Evolutionary conservation across 352 stramenopile genomes (phyloP), one percentile per base, ranked within the genome.

Genomic region (Pilasporangium apinafurcum): DNA sequence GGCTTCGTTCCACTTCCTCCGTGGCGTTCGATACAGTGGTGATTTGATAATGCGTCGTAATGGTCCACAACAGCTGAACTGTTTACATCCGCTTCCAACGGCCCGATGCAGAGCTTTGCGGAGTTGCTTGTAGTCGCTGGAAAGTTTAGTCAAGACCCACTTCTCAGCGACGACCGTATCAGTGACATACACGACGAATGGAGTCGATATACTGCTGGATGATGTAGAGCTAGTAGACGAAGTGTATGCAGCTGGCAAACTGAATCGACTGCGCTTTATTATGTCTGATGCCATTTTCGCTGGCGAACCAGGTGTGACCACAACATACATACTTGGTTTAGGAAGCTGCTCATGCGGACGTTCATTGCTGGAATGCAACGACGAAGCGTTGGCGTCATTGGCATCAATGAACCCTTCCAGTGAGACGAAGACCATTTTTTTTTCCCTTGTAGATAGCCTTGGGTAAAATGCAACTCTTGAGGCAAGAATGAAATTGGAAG

Each of bases 351-450:
- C 17, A 8, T 31, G 36, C 22, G 26, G 8, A n/a, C n/a, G n/a
- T n/a, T n/a, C n/a, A n/a, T n/a, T n/a, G n/a, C n/a, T n/a, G n/a
- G n/a, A n/a, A n/a, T n/a, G n/a, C n/a, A n/a, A n/a, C n/a, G n/a
- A n/a, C n/a, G n/a, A n/a, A n/a, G n/a, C n/a, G 20, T 53, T 24
- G 37, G 36, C 39, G 39, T 49, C 50, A 29, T 32, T 44, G 27
- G 42, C 32, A 4, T 44, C 59, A 7, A 79, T 62, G 44, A 86
- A 77, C 12, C 70, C 59, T 64, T 86, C 68, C 8, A 89, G 59
- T 44, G 76, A 92, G 35, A 92, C 69, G 56, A 89, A 92, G 21
- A 89, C 76, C 79, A 92, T 89, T 37, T 9, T 30, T n/a, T n/a
- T n/a, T n/a, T n/a, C n/a, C n/a, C n/a, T n/a, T n/a, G n/a, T n/a